These are phyloP conservation scores for Eucalyptus tenuipes DNA, from an alignment of 345 rosid species.

Conservation along the genomic window DNA sequence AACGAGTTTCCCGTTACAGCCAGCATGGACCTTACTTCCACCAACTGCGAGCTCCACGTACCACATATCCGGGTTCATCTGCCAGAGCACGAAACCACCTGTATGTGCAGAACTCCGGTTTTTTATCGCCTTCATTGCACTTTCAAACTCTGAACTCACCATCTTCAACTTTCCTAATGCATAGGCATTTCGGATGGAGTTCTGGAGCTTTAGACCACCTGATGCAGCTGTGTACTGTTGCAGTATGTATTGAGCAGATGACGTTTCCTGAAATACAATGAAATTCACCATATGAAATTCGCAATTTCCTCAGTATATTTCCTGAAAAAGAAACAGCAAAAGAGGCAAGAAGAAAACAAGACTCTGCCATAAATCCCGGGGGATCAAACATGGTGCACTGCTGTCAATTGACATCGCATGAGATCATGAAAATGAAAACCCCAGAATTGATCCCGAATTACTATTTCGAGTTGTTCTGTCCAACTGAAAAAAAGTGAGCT, in stretches of 20 bases:
- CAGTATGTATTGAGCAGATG: conserved; percentile 39
- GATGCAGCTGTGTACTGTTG: conserved; percentile 38
- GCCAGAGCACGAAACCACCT: conserved; percentile 36
- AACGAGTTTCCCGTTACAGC: conserved; percentile 34
- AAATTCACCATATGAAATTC: not conserved
- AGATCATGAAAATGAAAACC: not conserved
- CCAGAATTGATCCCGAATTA: not conserved
- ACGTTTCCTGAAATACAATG: conserved; percentile 16
- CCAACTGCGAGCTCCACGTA: conserved; percentile 34
- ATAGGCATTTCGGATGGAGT: conserved; percentile 26
- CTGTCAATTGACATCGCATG: not conserved
- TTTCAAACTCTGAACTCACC: conserved; percentile 25
- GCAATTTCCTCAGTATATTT: not conserved
- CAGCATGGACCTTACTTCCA: conserved; percentile 30
- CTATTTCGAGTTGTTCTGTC: not conserved
- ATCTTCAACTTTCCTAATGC: conserved; percentile 33
- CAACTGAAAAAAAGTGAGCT: not conserved
- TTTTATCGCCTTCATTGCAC: conserved; percentile 10
- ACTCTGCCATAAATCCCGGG: not conserved
- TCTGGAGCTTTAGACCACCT: conserved; percentile 29
- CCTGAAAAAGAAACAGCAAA: not conserved
- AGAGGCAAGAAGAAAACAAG: not conserved
- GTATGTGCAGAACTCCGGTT: conserved; percentile 13
- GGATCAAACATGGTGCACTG: not conserved
- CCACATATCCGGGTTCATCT: conserved; percentile 39